phyloP scores from a whole-genome alignment of 2,329 filamentous ascomycete genomes.

The Alternaria gansuensis region DNA sequence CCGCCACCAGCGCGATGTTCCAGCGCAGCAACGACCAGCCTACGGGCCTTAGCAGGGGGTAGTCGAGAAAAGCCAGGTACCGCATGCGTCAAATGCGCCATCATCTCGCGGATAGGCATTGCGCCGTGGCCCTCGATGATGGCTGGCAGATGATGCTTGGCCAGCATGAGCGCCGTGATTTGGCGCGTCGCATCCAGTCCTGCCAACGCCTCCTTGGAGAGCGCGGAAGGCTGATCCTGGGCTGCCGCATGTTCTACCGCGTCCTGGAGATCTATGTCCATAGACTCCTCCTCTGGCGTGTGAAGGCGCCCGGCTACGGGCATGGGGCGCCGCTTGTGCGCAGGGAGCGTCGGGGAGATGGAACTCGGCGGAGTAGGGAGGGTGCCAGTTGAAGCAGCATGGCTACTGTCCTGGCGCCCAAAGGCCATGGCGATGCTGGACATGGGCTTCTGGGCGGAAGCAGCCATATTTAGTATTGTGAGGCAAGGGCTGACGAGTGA shows the following conservation, averaged over 20 bases:
- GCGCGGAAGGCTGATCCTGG: constrained; percentile 54
- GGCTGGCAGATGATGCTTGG: constrained; percentile 87
- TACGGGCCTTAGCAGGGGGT: constrained; percentile 85
- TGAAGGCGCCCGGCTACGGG: constrained; percentile 58
- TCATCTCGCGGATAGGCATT: constrained; percentile 92
- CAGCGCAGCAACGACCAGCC: constrained; percentile 89
- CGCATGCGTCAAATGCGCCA: constrained; percentile 90
- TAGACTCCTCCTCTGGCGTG: constrained; percentile 63
- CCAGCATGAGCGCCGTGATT: constrained; percentile 85
- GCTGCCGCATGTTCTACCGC: constrained; percentile 62
- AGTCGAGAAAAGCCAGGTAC: constrained; percentile 93
- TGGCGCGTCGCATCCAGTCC: constrained; percentile 76
- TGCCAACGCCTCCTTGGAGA: constrained; percentile 63
- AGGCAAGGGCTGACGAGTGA: constrained; percentile 43
- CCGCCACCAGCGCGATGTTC: constrained; percentile 75
- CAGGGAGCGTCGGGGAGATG: constrained; percentile 86
- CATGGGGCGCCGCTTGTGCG: constrained; percentile 74
- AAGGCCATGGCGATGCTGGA: constrained; percentile 56
- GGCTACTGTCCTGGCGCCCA: constrained; percentile 43
- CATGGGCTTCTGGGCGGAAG: constrained; percentile 47
- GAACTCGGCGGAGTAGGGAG: constrained; percentile 94
- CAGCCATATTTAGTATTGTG: constrained; percentile 47
- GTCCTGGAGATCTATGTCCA: constrained; percentile 86
- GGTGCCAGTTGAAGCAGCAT: constrained; percentile 50
- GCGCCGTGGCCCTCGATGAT: constrained; percentile 91